Conservation (phyloP, 2,329 filamentous ascomycete species). For the Peltaster fructicola region DNA sequence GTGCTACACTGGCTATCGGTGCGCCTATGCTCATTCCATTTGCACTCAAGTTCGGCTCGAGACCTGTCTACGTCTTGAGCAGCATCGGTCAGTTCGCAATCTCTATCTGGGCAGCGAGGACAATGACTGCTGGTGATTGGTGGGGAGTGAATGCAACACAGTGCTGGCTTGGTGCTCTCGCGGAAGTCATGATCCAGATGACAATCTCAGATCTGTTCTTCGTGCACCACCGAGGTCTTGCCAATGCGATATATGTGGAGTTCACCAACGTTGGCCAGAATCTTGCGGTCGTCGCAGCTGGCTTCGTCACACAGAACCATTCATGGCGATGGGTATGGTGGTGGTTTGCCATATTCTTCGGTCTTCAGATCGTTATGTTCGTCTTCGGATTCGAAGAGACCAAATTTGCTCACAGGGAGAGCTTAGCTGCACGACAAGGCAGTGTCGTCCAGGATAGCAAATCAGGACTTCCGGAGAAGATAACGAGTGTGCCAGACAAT, state of each 20-base stretch:
- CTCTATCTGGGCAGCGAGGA: slow-evolving; percentile 31
- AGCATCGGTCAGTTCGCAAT: slow-evolving; percentile 31
- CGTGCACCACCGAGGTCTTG: slow-evolving; percentile 26
- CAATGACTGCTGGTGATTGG: slow-evolving; percentile 25
- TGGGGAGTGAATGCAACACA: slow-evolving; percentile 25
- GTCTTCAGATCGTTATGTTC: slow-evolving; percentile 21
- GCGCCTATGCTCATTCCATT: slow-evolving; percentile 33
- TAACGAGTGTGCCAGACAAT: slow-evolving; percentile 3
- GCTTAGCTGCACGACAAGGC: slow-evolving; percentile 8
- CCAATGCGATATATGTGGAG: slow-evolving; percentile 31
- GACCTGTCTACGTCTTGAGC: slow-evolving; percentile 32
- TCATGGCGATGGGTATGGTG: slow-evolving; percentile 36
- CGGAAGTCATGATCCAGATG: slow-evolving; percentile 35
- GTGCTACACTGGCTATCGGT: slow-evolving; percentile 30
- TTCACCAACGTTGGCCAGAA: slow-evolving; percentile 19
- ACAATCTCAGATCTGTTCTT: slow-evolving; percentile 30
- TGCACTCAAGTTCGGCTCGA: slow-evolving; percentile 32
- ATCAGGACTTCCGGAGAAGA: no score
- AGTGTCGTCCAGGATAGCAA: slow-evolving; percentile 5
- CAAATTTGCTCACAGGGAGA: slow-evolving; percentile 10
- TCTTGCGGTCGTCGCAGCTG: slow-evolving; percentile 24
- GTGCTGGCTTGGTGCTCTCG: slow-evolving; percentile 29
- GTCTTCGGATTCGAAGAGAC: slow-evolving; percentile 28
- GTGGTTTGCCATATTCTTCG: slow-evolving; percentile 27
- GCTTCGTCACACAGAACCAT: slow-evolving; percentile 23